phyloP scores from a whole-genome alignment of 2,329 filamentous ascomycete species.

The Nemania abortiva region DNA sequence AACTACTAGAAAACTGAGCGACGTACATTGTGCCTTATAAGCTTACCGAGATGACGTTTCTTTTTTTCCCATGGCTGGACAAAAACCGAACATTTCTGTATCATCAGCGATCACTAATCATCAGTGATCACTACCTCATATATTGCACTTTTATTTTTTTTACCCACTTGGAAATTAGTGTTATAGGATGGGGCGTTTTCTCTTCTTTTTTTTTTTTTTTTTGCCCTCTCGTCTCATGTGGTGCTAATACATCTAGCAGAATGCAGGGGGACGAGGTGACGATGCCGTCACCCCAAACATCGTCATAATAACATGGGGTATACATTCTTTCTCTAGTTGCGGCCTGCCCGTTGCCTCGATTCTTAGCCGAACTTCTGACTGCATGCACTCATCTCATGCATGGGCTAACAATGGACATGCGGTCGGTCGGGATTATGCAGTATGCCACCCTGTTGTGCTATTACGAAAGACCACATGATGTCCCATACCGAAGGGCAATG shows the following conservation, averaged over 20 bases:
- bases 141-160: no score
- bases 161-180: background rate
- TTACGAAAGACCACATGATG: background rate
- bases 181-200: background rate
- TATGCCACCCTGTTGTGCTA: constrained; percentile 9
- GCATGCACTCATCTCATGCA: background rate
- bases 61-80: background rate
- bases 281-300: constrained; percentile 3
- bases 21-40: background rate
- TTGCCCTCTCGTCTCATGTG: background rate
- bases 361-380: background rate
- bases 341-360: background rate
- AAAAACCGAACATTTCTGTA: constrained; percentile 16
- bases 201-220: background rate
- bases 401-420: background rate
- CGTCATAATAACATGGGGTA: background rate
- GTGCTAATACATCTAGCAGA: background rate
- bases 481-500: background rate
- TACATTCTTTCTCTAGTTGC: background rate
- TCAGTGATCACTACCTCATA: no score
- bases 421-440: background rate
- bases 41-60: constrained; percentile 15
- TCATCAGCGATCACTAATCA: background rate
- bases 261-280: constrained; percentile 3
- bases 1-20: background rate